phyloP scores from a whole-genome alignment of 148 eudicot genomes.

The Tetragonia tetragonoides region DNA sequence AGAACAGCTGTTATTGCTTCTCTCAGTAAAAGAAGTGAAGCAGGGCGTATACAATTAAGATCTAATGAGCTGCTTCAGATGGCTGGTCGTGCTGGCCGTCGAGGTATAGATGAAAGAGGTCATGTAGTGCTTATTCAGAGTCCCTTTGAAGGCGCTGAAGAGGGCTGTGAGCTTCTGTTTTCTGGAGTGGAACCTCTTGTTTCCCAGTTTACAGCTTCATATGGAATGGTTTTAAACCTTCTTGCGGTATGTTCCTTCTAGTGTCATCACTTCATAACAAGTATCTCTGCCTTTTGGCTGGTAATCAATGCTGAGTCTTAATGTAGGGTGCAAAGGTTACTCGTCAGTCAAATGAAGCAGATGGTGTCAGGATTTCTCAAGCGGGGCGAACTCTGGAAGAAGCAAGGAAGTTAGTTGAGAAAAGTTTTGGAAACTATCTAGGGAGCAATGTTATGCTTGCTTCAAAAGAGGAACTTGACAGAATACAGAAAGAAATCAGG shows the following conservation, averaged over 20 bases:
- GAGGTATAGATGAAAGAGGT: conserved; percentile 95
- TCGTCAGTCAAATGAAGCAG: conserved; percentile 51
- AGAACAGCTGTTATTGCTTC: conserved; percentile 94
- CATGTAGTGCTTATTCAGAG: conserved; percentile 92
- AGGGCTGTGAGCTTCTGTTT: conserved; percentile 85
- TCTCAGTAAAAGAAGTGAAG: conserved; percentile 86
- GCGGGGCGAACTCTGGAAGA: conserved; percentile 86
- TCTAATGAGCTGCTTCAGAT: conserved; percentile 92
- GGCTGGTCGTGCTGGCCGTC: conserved; percentile 99
- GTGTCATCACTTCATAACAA: conserved; percentile 5
- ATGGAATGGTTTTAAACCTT: conserved; percentile 99
- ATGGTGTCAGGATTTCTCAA: conserved; percentile 46
- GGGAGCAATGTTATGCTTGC: conserved; percentile 98
- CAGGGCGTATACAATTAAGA: conserved; percentile 74
- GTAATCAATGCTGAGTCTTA: conserved; percentile 19
- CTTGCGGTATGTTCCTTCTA: conserved; percentile 59
- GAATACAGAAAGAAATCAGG: conserved; percentile 73
- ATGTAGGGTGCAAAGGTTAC: conserved; percentile 86
- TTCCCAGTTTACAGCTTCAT: conserved; percentile 96
- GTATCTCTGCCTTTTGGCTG: conserved; percentile 11
- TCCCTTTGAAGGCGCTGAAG: conserved; percentile 92
- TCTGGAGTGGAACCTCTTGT: conserved; percentile 91
- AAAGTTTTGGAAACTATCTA: conserved; percentile 98
- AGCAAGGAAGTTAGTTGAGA: conserved; percentile 92
- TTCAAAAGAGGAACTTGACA: conserved; percentile 84